Base-by-base conservation (phyloP, 169 alveolate species). In the Theileria orientalis region DNA sequence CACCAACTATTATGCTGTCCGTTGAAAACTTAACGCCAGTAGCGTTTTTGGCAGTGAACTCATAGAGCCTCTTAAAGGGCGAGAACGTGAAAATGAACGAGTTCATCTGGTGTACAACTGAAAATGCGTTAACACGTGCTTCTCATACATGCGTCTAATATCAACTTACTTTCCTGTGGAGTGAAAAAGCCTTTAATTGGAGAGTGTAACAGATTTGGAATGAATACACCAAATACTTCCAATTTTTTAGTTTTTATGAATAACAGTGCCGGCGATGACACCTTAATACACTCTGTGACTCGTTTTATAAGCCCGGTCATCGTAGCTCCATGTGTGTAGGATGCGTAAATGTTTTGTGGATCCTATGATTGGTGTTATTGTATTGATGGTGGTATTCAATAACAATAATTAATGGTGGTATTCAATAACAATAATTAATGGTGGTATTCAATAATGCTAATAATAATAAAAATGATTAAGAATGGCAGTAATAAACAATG, bases 1-100 rank as follows among this genome's bases (percentile, higher is more conserved):
- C 60, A 23, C 88, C 88, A 11, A 80, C 88, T 16, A 64, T 63
- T 19, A 80, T 73, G 51, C 59, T 69, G 27, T 80, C 74, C 73
- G n/a, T 11, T 5, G 78, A 54, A 11, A 80, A 7, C 68, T 66
- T 80, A 27, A 72, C 60, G 27, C 88, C 84, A 27, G 52, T 41
- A 19, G 21, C 40, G 37, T 63, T 78, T n/a, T 32, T 40, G 21
- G 72, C 88, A 11, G 78, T 35, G 74, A 80, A 80, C 19, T 59
- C 47, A 40, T 62, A 80, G 40, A 63, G 16, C 3, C 60, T 62
- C 41, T 57, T 71, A 30, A 46, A 30, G 13, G 76, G 76, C 25
- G 60, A 41, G 46, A 70, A 59, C 0, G 88, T 80, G 63, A 80
- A 80, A 0, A 80, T 78, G 41, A 80, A 80, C 30, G 86, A 69